Base-by-base conservation (phyloP, 768 basidiomycete genomes). In the Cubamyces sp. region DNA sequence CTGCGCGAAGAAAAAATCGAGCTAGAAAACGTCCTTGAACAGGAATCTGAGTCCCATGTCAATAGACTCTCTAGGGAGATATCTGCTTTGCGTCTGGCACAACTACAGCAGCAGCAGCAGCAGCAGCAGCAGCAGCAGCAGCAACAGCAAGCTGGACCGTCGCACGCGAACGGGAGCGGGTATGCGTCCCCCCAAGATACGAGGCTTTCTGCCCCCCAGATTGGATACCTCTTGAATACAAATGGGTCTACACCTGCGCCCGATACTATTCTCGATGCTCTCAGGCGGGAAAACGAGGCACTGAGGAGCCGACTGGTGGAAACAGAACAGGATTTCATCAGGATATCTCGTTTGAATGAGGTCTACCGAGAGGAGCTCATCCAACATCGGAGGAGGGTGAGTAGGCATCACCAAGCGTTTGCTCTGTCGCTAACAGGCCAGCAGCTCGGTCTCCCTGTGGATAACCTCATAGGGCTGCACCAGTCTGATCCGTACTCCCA, bases 311-410 rank as follows among this genome's bases (percentile, higher is more conserved):
- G 85, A 57, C 73, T 94, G 54, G 85, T 85, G 11, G 88, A 88
- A 51, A 89, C 87, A 6, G 92, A 94, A 74, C 74, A 88, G 64
- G 89, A 91, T 66, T 93, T 87, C 69, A 82, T 91, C 62, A 84
- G 88, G 34, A 81, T 92, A 50, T 79, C 85, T 52, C 75, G 91
- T 65, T 74, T 92, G 70, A 94, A 93, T 65, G 92, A 94, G 67
- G 82, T 92, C 5, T 94, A 94, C 70, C 80, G 91, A 30, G 92
- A 92, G 74, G 92, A 94, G 74, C 75, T 94, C 62, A 87, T 94
- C 57, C 87, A 91, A 46, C 85, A 90, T 69, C 75, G 92, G 61
- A 78, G 85, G 66, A 78, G 90, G 73, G 91, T 92, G 75, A 75
- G 92, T 82, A 9, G 42, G 46, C 14, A 9, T 12, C 19, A 11